These are phyloP conservation scores for Alternaria postmessia DNA, from an alignment of 2,329 filamentous ascomycete species.

Conservation along the genomic window DNA sequence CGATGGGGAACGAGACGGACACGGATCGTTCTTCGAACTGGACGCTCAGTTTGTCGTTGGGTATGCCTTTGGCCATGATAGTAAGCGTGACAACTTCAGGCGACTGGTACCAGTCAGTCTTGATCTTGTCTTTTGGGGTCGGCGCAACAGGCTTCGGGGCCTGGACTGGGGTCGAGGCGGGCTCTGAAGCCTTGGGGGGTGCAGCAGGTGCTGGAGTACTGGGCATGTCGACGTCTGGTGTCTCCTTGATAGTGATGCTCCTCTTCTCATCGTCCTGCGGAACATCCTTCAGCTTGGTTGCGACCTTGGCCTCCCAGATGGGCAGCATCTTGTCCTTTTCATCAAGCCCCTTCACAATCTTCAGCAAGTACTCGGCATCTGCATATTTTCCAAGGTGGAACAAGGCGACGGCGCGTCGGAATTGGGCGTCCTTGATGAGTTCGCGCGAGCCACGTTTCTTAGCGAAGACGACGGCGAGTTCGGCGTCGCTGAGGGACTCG, in stretches of 20 bases:
- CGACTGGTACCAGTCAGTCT: constrained; percentile 75
- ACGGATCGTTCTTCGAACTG: constrained; percentile 61
- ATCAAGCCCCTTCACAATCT: constrained; percentile 62
- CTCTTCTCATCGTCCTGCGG: constrained; percentile 59
- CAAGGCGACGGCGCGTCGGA: constrained; percentile 78
- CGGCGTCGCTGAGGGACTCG: constrained; percentile 59
- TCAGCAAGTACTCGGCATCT: constrained; percentile 76
- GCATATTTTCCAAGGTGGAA: constrained; percentile 75
- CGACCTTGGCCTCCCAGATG: constrained; percentile 67
- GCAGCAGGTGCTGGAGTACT: constrained; percentile 44
- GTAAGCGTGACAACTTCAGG: constrained; percentile 68
- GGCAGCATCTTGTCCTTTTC: constrained; percentile 61
- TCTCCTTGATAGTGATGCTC: constrained; percentile 54
- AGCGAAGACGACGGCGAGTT: constrained; percentile 66
- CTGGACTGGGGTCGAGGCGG: constrained; percentile 25
- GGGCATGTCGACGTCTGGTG: constrained; percentile 60
- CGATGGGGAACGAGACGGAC: constrained; percentile 66
- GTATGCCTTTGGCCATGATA: constrained; percentile 71
- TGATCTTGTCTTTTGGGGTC: constrained; percentile 66
- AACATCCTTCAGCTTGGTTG: constrained; percentile 60
- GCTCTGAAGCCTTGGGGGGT: constrained; percentile 7
- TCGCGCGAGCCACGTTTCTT: constrained; percentile 78
- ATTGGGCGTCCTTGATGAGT: constrained; percentile 80
- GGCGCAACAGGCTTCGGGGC: constrained; percentile 37
- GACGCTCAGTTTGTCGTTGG: constrained; percentile 63